phyloP scores from a whole-genome alignment of 2,329 filamentous ascomycete genomes.

The Hortaea sp. region DNA sequence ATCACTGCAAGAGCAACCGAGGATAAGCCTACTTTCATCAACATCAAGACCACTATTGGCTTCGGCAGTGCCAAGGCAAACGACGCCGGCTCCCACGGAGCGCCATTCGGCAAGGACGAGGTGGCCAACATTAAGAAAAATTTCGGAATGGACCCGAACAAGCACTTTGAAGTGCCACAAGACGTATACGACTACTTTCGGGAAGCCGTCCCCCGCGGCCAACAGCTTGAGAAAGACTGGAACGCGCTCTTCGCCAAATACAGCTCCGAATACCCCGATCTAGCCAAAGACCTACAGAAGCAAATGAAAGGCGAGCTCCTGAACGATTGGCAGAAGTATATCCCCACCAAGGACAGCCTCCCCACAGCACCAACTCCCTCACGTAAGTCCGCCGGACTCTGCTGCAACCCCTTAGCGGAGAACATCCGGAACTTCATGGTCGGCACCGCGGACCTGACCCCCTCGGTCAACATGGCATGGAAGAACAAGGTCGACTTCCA shows the following conservation, averaged over 20 bases:
- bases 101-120: constrained; percentile 45
- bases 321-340: constrained; percentile 39
- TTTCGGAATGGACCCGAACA: constrained; percentile 39
- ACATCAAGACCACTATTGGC: constrained; percentile 47
- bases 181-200: constrained; percentile 44
- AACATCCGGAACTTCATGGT: constrained; percentile 26
- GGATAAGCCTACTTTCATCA: constrained; percentile 46
- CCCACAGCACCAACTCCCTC: constrained; percentile 40
- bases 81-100: constrained; percentile 48
- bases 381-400: constrained; percentile 39
- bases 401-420: constrained; percentile 28
- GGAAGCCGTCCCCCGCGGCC: constrained; percentile 37
- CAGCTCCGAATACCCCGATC: constrained; percentile 37
- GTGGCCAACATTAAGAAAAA: constrained; percentile 46
- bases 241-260: constrained; percentile 36
- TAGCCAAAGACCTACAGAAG: constrained; percentile 39
- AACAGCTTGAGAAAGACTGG: constrained; percentile 41
- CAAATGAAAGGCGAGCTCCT: constrained; percentile 40
- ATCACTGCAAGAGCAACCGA: constrained; percentile 24
- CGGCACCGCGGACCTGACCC: constrained; percentile 28
- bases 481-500: constrained; percentile 44
- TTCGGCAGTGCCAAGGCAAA: constrained; percentile 41
- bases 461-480: constrained; percentile 29
- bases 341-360: constrained; percentile 37
- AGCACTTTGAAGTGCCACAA: constrained; percentile 30